Percentiles rank a stretch among this genome's conserved stretches.
phyloP scores from a whole-genome alignment of 148 eudicot species.

The Cornus controversa region DNA sequence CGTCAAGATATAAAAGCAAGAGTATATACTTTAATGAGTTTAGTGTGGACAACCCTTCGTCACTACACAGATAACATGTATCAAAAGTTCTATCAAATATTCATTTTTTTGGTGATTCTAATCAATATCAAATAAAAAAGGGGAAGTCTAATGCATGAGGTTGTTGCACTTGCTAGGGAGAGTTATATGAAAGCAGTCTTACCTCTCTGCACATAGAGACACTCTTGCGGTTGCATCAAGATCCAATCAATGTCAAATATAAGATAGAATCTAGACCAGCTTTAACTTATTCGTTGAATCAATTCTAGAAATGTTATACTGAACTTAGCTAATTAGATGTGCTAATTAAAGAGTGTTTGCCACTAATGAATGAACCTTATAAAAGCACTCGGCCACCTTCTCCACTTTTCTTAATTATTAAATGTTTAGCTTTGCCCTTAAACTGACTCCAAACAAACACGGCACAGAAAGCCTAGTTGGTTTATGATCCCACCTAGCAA shows the following conservation, averaged over 20 bases:
- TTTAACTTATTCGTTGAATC: slow-evolving; percentile 5
- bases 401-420: background rate
- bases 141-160: too few species aligned
- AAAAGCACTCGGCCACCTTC: background rate
- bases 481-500: too few species aligned
- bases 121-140: background rate
- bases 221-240: too few species aligned
- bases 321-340: background rate
- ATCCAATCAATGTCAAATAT: background rate
- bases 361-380: background rate
- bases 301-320: background rate
- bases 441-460: too few species aligned
- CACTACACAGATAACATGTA: too few species aligned
- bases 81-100: too few species aligned
- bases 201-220: too few species aligned
- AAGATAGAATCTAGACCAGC: slow-evolving; percentile 9
- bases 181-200: too few species aligned
- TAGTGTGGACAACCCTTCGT: too few species aligned
- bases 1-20: background rate
- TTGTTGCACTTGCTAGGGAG: too few species aligned
- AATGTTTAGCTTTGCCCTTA: background rate
- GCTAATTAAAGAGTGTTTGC: background rate
- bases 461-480: too few species aligned
- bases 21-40: background rate
- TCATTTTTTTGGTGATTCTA: background rate